Percentiles rank a stretch among this genome's conserved stretches.
Evolutionary conservation across 805 yeast species (phyloP).

Genomic region (Metschnikowia amazonensis): DNA sequence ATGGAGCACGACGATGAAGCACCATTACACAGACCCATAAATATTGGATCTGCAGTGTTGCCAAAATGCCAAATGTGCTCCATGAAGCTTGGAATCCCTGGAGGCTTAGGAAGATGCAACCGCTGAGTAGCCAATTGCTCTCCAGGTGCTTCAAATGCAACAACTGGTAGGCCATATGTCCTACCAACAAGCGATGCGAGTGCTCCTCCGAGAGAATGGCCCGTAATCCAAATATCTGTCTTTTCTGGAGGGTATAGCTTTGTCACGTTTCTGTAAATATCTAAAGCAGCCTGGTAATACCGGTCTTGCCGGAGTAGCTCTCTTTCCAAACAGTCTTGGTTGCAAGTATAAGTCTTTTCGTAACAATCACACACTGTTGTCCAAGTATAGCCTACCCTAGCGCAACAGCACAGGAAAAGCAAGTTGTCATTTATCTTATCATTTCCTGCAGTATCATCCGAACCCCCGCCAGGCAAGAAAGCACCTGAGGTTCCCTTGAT

Average conservation of each 20-base stretch:
- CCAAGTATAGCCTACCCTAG: constrained; percentile 88
- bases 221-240: constrained; percentile 82
- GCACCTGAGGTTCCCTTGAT: constrained; percentile 93
- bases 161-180: constrained; percentile 86
- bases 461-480: constrained; percentile 46
- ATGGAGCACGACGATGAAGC: constrained; percentile 83
- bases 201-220: constrained; percentile 94
- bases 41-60: constrained; percentile 95
- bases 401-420: constrained; percentile 93
- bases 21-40: constrained; percentile 95
- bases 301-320: constrained; percentile 72
- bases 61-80: constrained; percentile 95
- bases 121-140: constrained; percentile 80
- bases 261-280: constrained; percentile 71
- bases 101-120: constrained; percentile 88
- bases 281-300: constrained; percentile 76
- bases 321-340: constrained; percentile 78
- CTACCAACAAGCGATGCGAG: constrained; percentile 77
- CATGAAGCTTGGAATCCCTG: constrained; percentile 71
- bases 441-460: constrained; percentile 65
- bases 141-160: constrained; percentile 91
- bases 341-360: constrained; percentile 77
- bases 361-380: constrained; percentile 94
- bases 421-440: constrained; percentile 88
- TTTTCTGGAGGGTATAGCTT: constrained; percentile 56